Percentiles rank a stretch among this genome's conserved stretches.
These are phyloP conservation scores for Hortiboletus flavorubellus DNA, from an alignment of 768 basidiomycete species.

Conservation along the genomic window DNA sequence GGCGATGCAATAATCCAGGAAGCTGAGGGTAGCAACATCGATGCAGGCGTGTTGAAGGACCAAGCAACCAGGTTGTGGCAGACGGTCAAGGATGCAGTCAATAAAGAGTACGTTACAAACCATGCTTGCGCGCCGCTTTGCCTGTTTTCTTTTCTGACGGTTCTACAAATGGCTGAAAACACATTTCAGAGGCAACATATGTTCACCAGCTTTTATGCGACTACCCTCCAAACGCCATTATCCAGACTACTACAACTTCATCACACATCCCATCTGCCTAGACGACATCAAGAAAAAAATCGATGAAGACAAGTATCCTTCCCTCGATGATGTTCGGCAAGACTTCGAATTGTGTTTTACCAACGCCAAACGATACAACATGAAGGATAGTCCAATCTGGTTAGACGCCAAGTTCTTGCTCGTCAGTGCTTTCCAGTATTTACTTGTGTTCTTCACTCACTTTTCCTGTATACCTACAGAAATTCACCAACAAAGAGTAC, in stretches of 20 bases:
- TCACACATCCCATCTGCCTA: constrained; percentile 79
- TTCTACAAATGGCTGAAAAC: constrained; percentile 29
- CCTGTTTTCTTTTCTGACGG: constrained; percentile 43
- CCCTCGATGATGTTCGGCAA: constrained; percentile 61
- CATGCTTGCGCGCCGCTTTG: constrained; percentile 36
- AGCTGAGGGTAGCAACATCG: constrained; percentile 23
- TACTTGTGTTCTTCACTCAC: constrained; percentile 2
- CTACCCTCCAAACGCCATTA: constrained; percentile 70
- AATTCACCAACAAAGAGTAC: constrained; percentile 46
- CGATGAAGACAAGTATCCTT: constrained; percentile 54
- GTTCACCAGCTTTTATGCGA: constrained; percentile 64
- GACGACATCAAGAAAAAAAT: constrained; percentile 86
- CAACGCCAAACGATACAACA: constrained; percentile 82
- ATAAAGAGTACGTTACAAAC: constrained; percentile 79
- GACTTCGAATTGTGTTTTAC: constrained; percentile 78
- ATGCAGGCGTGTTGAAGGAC: constrained; percentile 47
- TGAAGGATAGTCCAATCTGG: constrained; percentile 75
- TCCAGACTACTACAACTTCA: constrained; percentile 83
- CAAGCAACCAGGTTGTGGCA: constrained; percentile 73
- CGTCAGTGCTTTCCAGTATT: constrained; percentile 42
- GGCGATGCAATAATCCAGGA: constrained; percentile 18
- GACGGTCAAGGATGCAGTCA: constrained; percentile 75
- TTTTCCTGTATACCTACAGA: constrained; percentile 32
- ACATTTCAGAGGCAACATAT: constrained; percentile 54
- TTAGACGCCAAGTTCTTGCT: constrained; percentile 78